These are phyloP conservation scores for Pythium folliculosum DNA, from an alignment of 352 stramenopile species.

Conservation along the genomic window DNA sequence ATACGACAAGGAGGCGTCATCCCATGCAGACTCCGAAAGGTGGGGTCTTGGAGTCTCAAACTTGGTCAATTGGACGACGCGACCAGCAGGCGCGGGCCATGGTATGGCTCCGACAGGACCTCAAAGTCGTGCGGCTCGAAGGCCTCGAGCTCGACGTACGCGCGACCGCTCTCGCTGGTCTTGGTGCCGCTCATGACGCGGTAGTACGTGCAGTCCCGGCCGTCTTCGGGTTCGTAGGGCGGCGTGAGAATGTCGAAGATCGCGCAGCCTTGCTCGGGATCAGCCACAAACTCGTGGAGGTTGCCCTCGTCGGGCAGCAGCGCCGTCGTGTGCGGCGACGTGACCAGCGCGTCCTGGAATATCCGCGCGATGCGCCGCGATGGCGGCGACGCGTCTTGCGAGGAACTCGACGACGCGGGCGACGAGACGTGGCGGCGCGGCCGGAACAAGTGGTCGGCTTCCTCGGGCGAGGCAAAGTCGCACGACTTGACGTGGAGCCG, in stretches of 20 bases:
- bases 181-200: constrained; percentile 38
- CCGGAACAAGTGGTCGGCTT: constrained; percentile 19
- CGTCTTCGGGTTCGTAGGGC: constrained; percentile 70
- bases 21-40: no score
- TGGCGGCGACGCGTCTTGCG: neutral
- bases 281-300: constrained; percentile 79
- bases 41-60: no score
- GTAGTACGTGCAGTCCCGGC: constrained; percentile 79
- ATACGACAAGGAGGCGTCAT: neutral
- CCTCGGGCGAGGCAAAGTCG: constrained; percentile 44
- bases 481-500: constrained; percentile 64
- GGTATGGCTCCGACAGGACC: constrained; percentile 50
- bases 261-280: constrained; percentile 66
- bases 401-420: constrained; percentile 1
- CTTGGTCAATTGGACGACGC: neutral
- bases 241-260: constrained; percentile 88
- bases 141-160: constrained; percentile 39
- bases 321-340: constrained; percentile 66
- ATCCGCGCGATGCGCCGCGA: constrained; percentile 39
- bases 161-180: constrained; percentile 18
- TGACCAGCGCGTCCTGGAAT: constrained; percentile 39
- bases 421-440: constrained; percentile 16
- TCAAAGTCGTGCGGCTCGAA: constrained; percentile 60
- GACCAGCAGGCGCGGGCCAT: constrained; percentile 34
- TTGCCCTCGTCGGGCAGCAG: constrained; percentile 73